Conservation (phyloP, 2,329 filamentous ascomycete genomes). For the Beauveria varroae region DNA sequence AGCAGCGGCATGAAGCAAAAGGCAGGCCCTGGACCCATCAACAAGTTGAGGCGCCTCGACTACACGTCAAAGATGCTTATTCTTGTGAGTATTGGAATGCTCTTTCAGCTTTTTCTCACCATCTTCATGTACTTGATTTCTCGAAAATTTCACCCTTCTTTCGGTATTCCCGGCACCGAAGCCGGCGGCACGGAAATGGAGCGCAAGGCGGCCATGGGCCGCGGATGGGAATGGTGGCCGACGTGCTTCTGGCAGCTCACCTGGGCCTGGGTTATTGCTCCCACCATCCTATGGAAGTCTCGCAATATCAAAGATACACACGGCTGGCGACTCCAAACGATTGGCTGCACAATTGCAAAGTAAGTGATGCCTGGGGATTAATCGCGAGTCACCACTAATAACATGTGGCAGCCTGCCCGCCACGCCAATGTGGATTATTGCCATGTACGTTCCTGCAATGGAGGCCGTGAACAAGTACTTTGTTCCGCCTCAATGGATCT, state of each 20-base stretch:
- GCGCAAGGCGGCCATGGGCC: slow-evolving; percentile 33
- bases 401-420: slow-evolving; percentile 8
- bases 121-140: slow-evolving; percentile 54
- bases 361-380: slow-evolving; percentile 16
- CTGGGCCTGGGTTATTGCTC: slow-evolving; percentile 54
- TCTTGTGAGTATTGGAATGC: slow-evolving; percentile 46
- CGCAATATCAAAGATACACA: slow-evolving; percentile 56
- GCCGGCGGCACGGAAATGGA: slow-evolving; percentile 46
- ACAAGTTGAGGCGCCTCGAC: slow-evolving; percentile 27
- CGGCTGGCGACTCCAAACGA: slow-evolving; percentile 57
- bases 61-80: slow-evolving; percentile 38
- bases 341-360: slow-evolving; percentile 38
- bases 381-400: not conserved
- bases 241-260: slow-evolving; percentile 53
- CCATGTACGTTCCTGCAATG: slow-evolving; percentile 36
- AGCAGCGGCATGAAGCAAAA: slow-evolving; percentile 12
- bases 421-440: slow-evolving; percentile 46
- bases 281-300: slow-evolving; percentile 51
- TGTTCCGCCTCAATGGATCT: slow-evolving; percentile 48
- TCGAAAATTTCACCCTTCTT: slow-evolving; percentile 52
- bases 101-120: slow-evolving; percentile 49
- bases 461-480: slow-evolving; percentile 39
- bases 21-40: slow-evolving; percentile 18
- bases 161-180: slow-evolving; percentile 52
- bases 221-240: slow-evolving; percentile 61